Base-by-base conservation (phyloP, 192 early-diverging fungal genomes). In the Entomortierella lignicola region DNA sequence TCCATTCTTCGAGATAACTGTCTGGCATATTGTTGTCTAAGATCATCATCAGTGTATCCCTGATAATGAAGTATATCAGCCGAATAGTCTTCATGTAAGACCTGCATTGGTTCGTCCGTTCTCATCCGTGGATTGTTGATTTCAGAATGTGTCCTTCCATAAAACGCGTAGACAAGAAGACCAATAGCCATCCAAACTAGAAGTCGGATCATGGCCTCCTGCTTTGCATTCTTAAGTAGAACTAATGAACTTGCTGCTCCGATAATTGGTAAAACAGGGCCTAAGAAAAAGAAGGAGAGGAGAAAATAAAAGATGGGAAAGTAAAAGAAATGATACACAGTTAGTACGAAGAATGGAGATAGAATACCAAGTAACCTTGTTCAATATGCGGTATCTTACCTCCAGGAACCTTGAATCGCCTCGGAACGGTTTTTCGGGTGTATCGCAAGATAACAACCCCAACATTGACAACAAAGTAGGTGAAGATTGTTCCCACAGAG, bases 381-480 rank as follows among this genome's bases (percentile, higher is more conserved):
- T 37, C 10, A 10, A 10, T 10, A 37, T 37, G 10, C 10, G 4
- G 34, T 10, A 4, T 4, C 34, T 37, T 64, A 79, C 75, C 86
- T 30, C 92, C 92, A 4, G 94, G 94, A 32, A 96, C 90, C 17
- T 63, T 73, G 83, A 97, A 97, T 0, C 86, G 82, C 17, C 94
- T 82, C 30, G 85, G 84, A 7, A 84, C 82, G 42, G 93, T 86
- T 2, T 93, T 91, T 41, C 93, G 84, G 8, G 89, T 93, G 43
- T 85, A 91, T 23, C 95, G 88, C 53, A 95, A 82, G n/a, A 97
- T 85, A 29, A 91, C 83, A 4, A 93, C 88, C 34, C 92, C 90
- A 31, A 92, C 72, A 55, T 94, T 91, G 37, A 96, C 95, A 12
- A 97, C 70, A 72, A 94, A 90, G 83, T 95, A 97, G 4, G 94